Base-by-base conservation (phyloP, 306 rosid species). In the Rubus parviflorus region DNA sequence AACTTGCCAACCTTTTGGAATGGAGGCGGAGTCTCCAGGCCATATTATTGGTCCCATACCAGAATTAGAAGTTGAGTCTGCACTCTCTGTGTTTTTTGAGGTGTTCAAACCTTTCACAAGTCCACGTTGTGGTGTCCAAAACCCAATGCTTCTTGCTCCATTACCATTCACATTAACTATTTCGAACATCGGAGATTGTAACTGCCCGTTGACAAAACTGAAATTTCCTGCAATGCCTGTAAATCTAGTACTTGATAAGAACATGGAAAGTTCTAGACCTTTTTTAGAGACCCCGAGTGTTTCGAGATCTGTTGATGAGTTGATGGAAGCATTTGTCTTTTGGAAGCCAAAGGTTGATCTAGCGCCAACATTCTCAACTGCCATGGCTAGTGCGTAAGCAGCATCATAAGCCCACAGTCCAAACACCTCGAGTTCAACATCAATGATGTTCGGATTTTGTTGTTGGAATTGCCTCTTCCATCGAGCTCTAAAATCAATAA, bases 101-200 rank as follows among this genome's bases (percentile, higher is more conserved):
- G n/a, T 76, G 63, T 57, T 65, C 72, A 83, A 38, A 12, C 41
- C 72, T 49, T 75, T 82, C 7, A 45, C 20, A 7, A 88, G 54
- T 57, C 94, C 90, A 14, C 35, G 76, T 22, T 82, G 2, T 4
- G 88, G 81, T 0, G 80, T 74, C 97, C 93, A 92, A 74, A 78
- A 88, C 16, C 89, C 91, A 1, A 92, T 19, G 4, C 8, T 22
- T 52, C 73, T 88, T 83, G 56, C 78, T 1, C 80, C 86, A 12
- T 67, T 41, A 7, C 89, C 91, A 20, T 63, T 35, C 74, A 89
- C 72, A 68, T 89, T 92, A 10, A 78, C 72, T 12, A 86, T 66
- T 53, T 81, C 51, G 23, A 86, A 81, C 17, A 53, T 22, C 0
- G 78, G 40, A 4, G 81, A 60, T 40, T 74, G 77, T 25, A 80